Evolutionary conservation across 106 monocot species (phyloP).

Genomic region (Dioscorea alata): DNA sequence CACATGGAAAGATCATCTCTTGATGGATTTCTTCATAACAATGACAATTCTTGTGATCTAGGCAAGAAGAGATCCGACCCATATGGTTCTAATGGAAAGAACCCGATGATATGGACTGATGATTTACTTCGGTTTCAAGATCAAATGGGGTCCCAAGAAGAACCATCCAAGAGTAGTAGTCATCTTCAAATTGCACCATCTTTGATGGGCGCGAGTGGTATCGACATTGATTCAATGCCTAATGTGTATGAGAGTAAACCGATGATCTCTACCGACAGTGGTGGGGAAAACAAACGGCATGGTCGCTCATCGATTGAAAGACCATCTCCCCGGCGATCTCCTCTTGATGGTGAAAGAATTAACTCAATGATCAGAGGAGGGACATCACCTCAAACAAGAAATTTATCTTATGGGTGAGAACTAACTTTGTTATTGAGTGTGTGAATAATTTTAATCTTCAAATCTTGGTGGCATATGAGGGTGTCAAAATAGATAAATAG

Average conservation of each 20-base stretch:
- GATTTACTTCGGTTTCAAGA: slow-evolving; percentile 24
- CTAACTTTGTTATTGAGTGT: not conserved
- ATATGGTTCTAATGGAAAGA: slow-evolving; percentile 32
- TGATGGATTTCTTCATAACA: slow-evolving; percentile 21
- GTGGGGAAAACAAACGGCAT: slow-evolving; percentile 6
- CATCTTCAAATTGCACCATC: slow-evolving; percentile 32
- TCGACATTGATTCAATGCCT: slow-evolving; percentile 17
- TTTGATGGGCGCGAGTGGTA: slow-evolving; percentile 22
- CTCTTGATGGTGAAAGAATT: not conserved
- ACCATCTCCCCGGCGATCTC: slow-evolving; percentile 11
- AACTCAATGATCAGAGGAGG: slow-evolving; percentile 18
- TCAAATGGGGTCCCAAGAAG: slow-evolving; percentile 5
- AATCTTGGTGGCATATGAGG: too few species aligned
- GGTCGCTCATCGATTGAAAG: slow-evolving; percentile 5
- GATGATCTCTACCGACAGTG: slow-evolving; percentile 4
- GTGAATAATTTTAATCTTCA: not conserved
- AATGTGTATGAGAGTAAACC: slow-evolving; percentile 25
- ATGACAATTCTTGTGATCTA: not conserved
- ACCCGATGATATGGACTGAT: slow-evolving; percentile 56
- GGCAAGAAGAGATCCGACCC: slow-evolving; percentile 39
- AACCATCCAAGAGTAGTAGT: slow-evolving; percentile 13
- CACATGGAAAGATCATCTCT: slow-evolving; percentile 11
- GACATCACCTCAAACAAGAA: slow-evolving; percentile 19
- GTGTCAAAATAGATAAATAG: too few species aligned
- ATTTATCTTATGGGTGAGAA: slow-evolving; percentile 34